Conservation (phyloP, 495 filamentous ascomycete genomes). For the Aspergillus taichungensis region DNA sequence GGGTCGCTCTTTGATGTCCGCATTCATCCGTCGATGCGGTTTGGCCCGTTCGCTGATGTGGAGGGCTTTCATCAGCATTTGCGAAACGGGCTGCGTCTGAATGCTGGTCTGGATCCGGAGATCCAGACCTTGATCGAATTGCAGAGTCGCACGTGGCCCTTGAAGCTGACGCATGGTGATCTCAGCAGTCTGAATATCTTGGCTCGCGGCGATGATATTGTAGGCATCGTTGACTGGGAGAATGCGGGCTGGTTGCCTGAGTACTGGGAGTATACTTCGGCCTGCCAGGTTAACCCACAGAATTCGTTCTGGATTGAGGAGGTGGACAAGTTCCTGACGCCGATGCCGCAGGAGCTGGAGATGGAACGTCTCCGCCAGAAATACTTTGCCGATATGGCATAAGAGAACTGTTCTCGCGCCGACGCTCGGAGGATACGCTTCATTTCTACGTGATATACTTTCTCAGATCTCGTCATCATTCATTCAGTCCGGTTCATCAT, state of each 20-base stretch:
- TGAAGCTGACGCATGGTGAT: constrained; percentile 34
- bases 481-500: no score
- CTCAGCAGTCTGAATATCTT: constrained; percentile 37
- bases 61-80: constrained; percentile 38
- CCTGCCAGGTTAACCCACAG: constrained; percentile 39
- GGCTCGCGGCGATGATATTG: constrained; percentile 26
- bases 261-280: constrained; percentile 14
- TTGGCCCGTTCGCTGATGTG: constrained; percentile 33
- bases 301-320: constrained; percentile 38
- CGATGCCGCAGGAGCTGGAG: constrained; percentile 34
- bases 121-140: constrained; percentile 30
- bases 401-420: no score
- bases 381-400: constrained; percentile 24
- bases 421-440: no score
- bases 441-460: no score
- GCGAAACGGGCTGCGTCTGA: constrained; percentile 26
- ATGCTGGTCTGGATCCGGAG: constrained; percentile 21
- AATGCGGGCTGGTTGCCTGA: constrained; percentile 4
- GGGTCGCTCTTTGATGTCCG: constrained; percentile 35
- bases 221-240: constrained; percentile 34
- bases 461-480: no score
- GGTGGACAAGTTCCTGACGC: constrained; percentile 41
- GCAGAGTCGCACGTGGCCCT: constrained; percentile 23
- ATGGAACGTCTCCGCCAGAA: constrained; percentile 40
- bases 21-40: constrained; percentile 19